These are phyloP conservation scores for Penicillium sp. DNA, from an alignment of 2,329 filamentous ascomycete genomes.

Conservation along the genomic window DNA sequence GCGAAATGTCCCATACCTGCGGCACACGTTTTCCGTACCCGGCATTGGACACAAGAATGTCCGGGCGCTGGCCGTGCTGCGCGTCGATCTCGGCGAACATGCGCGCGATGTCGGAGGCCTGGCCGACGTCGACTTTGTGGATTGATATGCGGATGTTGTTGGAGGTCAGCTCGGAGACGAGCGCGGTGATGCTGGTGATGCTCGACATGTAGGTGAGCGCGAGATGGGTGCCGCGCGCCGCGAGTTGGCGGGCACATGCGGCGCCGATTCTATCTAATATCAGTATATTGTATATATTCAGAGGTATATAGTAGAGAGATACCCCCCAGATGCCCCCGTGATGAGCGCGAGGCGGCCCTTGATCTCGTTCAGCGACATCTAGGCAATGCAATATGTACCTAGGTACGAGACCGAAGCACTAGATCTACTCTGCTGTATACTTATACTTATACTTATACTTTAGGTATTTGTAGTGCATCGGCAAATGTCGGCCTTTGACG, in stretches of 20 bases:
- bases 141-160: conserved; percentile 44
- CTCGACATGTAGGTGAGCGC: conserved; percentile 59
- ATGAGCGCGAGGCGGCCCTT: conserved; percentile 55
- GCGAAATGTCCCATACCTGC: conserved; percentile 54
- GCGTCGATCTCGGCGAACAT: conserved; percentile 55
- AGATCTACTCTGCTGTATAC: too few relatives aligned
- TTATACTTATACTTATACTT: too few relatives aligned
- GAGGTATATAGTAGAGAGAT: conserved; percentile 10
- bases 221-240: conserved; percentile 49
- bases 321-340: conserved; percentile 61
- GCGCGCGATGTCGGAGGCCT: conserved; percentile 49
- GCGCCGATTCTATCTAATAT: conserved; percentile 53
- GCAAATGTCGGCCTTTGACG: not conserved
- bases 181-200: conserved; percentile 42
- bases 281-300: too few relatives aligned
- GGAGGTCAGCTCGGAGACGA: conserved; percentile 42
- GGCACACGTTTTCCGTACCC: conserved; percentile 61
- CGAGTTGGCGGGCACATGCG: conserved; percentile 56
- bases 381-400: too few relatives aligned
- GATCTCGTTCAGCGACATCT: conserved; percentile 40
- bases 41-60: conserved; percentile 65
- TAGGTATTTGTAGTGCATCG: too few relatives aligned
- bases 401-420: too few relatives aligned
- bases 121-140: conserved; percentile 58
- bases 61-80: conserved; percentile 43